These are phyloP conservation scores for Trichophyton rubrum DNA, from an alignment of 2,329 filamentous ascomycete genomes.

Conservation along the genomic window DNA sequence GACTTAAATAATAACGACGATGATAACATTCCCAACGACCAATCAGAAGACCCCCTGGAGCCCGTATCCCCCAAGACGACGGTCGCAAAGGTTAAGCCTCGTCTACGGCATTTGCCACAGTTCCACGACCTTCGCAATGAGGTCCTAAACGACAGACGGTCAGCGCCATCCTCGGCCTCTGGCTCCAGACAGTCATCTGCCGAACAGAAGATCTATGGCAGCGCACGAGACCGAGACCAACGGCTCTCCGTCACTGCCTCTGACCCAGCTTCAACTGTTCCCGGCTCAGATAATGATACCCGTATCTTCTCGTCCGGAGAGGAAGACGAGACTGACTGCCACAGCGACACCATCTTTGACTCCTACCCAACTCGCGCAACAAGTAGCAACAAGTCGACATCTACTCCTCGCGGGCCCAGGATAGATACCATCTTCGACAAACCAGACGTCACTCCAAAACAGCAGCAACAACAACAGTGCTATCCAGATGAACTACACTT, in stretches of 20 bases:
- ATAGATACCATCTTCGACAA: slow-evolving; percentile 52
- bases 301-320: slow-evolving; percentile 45
- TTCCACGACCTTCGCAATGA: slow-evolving; percentile 13
- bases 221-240: slow-evolving; percentile 23
- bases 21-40: neutral
- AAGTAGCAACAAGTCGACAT: slow-evolving; percentile 39
- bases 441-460: neutral
- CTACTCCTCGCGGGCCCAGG: slow-evolving; percentile 42
- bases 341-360: slow-evolving; percentile 51
- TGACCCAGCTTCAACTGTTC: slow-evolving; percentile 46
- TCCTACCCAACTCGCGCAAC: slow-evolving; percentile 49
- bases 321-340: slow-evolving; percentile 49
- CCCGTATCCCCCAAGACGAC: neutral
- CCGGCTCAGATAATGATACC: slow-evolving; percentile 50
- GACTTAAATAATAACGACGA: no score
- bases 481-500: neutral
- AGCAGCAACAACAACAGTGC: no score
- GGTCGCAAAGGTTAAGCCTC: slow-evolving; percentile 6
- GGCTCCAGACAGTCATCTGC: slow-evolving; percentile 5
- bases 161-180: slow-evolving; percentile 1
- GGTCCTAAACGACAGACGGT: slow-evolving; percentile 2
- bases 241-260: slow-evolving; percentile 46
- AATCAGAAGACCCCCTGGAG: slow-evolving; percentile 13
- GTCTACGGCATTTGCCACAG: slow-evolving; percentile 13
- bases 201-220: neutral